Base-by-base conservation (phyloP, 768 basidiomycete species). In the Tulasnella sp. region DNA sequence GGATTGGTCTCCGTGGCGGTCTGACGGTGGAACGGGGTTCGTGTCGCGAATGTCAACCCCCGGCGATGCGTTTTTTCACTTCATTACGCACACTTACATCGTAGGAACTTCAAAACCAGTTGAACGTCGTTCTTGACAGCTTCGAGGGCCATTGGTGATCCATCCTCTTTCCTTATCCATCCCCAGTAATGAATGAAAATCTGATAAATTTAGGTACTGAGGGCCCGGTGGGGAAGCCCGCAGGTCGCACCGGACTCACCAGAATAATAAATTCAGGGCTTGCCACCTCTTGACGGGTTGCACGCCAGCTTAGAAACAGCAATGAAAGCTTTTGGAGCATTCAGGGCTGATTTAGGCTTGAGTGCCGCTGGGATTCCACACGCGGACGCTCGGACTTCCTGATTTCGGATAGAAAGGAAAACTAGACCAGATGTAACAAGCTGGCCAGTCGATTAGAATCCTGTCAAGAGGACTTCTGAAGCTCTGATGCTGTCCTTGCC, bases 1-100 rank as follows among this genome's bases (percentile, higher is more conserved):
- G 31, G 34, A 37, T 34, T 34, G 16, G 64, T 69, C 64, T 4
- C 64, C 64, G 18, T 69, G 64, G 31, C 64, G 34, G 64, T 69
- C 64, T 69, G 31, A 69, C 31, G 31, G 34, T 31, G 64, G 5
- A 69, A 12, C 11, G 24, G 54, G 24, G 9, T 54, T 9, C 54
- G 24, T 24, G 64, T 28, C 64, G 37, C 64, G 34, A 69, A 69
- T 69, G 64, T 69, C 64, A 69, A 69, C 64, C 31, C 64, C 64
- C 31, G 3, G 2, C 34, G 14, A 20, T 12, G 2, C 5, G 0
- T 18, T 4, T 9, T 69, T 69, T 69, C 34, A 69, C 34, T 5
- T 69, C 28, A 69, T 69, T 6, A 69, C 1, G 31, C 9, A 18
- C 3, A 69, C 64, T 31, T 37, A 69, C 64, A 69, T 11, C 18